These are phyloP conservation scores for Beauveria asiatica DNA, from an alignment of 2,329 filamentous ascomycete species.

Conservation along the genomic window DNA sequence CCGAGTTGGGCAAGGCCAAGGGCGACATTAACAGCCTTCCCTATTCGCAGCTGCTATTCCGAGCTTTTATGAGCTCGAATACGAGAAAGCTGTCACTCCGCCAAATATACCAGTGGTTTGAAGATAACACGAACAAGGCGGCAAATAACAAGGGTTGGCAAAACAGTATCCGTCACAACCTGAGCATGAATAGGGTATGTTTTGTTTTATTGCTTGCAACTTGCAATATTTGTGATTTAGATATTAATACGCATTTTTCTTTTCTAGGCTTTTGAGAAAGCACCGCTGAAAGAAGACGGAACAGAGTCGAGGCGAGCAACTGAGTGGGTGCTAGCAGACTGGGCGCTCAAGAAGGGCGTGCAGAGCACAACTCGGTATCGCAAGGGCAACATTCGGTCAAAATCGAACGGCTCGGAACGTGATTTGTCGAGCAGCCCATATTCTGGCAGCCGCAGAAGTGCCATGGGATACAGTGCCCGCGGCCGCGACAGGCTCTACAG, in stretches of 20 bases:
- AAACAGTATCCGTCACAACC: slow-evolving; percentile 90
- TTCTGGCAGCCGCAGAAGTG: not conserved
- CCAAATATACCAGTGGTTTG: slow-evolving; percentile 88
- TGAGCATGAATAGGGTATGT: slow-evolving; percentile 87
- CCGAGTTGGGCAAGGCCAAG: not conserved
- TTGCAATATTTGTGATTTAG: not conserved
- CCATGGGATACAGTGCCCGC: not conserved
- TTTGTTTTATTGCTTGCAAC: no score
- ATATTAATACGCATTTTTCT: slow-evolving; percentile 5
- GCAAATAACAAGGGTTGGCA: slow-evolving; percentile 78
- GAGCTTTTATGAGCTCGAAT: slow-evolving; percentile 60
- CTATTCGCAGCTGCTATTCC: slow-evolving; percentile 76
- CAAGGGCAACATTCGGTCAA: slow-evolving; percentile 19
- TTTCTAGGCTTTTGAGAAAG: slow-evolving; percentile 34
- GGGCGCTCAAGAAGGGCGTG: slow-evolving; percentile 63
- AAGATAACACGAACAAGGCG: slow-evolving; percentile 70
- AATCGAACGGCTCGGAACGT: not conserved
- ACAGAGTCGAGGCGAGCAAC: slow-evolving; percentile 46
- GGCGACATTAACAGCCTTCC: slow-evolving; percentile 30
- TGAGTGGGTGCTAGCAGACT: slow-evolving; percentile 68
- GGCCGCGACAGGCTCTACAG: not conserved
- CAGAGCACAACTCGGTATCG: slow-evolving; percentile 79
- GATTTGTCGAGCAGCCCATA: not conserved
- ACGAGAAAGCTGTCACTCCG: slow-evolving; percentile 67
- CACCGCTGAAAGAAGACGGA: slow-evolving; percentile 31